Evolutionary conservation across 1,284 basidiomycete species (phyloP).

Genomic region (Malassezia psittaci): DNA sequence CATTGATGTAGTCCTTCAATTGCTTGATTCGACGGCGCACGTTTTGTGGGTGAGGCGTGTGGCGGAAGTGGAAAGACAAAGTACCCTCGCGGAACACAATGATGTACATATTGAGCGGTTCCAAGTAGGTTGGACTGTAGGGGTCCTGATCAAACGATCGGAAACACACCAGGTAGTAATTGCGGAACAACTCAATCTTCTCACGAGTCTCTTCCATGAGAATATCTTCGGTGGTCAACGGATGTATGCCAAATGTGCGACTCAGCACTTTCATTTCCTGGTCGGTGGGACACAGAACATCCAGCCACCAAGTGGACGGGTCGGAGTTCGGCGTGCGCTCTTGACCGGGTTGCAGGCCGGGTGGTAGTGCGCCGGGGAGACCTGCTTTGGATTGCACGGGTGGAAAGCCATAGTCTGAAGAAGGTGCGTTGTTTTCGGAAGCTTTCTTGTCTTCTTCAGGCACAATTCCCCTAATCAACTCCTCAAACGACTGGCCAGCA

Average conservation of each 20-base stretch:
- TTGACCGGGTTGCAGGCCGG: neutral
- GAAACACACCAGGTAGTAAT: slow-evolving; percentile 99
- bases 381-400: neutral
- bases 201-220: slow-evolving; percentile 98
- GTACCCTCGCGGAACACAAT: slow-evolving; percentile 98
- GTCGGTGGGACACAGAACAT: slow-evolving; percentile 85
- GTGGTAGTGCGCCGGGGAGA: neutral
- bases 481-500: slow-evolving; percentile 83
- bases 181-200: slow-evolving; percentile 97
- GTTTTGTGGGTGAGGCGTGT: slow-evolving; percentile 93
- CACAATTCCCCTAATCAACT: slow-evolving; percentile 63
- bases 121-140: slow-evolving; percentile 91
- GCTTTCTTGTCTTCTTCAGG: neutral
- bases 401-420: too few relatives aligned
- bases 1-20: slow-evolving; percentile 96
- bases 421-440: neutral
- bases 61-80: slow-evolving; percentile 90
- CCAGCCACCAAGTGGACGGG: slow-evolving; percentile 91
- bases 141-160: slow-evolving; percentile 97
- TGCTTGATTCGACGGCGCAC: slow-evolving; percentile 97
- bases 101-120: slow-evolving; percentile 99
- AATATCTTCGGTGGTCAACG: slow-evolving; percentile 97
- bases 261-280: slow-evolving; percentile 95
- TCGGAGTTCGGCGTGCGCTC: slow-evolving; percentile 51
- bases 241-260: slow-evolving; percentile 73